Base-by-base conservation (phyloP, 1,284 basidiomycete genomes). In the Trichosporon ovoides region DNA sequence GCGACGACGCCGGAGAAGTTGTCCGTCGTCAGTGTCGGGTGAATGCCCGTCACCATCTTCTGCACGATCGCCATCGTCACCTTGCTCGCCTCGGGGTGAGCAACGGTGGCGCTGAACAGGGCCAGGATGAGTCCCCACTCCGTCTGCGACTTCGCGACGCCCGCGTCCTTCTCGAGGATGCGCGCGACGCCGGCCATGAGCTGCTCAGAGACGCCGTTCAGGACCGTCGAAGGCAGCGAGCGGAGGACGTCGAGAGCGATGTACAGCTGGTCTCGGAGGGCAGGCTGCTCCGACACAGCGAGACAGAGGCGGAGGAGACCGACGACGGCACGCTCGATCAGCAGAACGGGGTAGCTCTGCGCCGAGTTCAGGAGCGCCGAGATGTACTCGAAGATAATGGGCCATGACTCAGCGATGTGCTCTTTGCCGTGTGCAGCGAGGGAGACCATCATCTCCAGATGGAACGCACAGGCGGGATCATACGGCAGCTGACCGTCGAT, bases 241-340 rank as follows among this genome's bases (percentile, higher is more conserved):
- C 90, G 85, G 10, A 98, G 81, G 20, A 93, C 81, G 69, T 98
- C 95, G 61, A 99, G 85, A 0, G 94, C 90, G 52, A 96, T 82
- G 77, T 92, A 97, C 22, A 98, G 83, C 76, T 97, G 93, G 74
- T 98, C 94, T 22, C 91, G 85, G 51, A 95, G 78, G 11, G 82
- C 80, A 40, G 85, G 81, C 86, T 91, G 57, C 55, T 85, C 84
- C 7, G 89, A 87, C 7, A 94, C 81, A 50, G 92, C 85, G 57
- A 86, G 78, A 66, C 89, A 90, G 24, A 96, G 78, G 33, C 88
- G 83, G 53, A 96, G 78, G 20, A 97, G 80, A 22, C 87, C 88
- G n/a, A 94, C 91, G 1, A 97, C 89, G 1, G 94, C 93, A n/a
- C 96, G 84, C 74, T 98, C 96, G 38, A 97, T 89, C 49, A 97